Evolutionary conservation across 352 stramenopile genomes (phyloP).

Genomic region (Pythium grandisporangium): DNA sequence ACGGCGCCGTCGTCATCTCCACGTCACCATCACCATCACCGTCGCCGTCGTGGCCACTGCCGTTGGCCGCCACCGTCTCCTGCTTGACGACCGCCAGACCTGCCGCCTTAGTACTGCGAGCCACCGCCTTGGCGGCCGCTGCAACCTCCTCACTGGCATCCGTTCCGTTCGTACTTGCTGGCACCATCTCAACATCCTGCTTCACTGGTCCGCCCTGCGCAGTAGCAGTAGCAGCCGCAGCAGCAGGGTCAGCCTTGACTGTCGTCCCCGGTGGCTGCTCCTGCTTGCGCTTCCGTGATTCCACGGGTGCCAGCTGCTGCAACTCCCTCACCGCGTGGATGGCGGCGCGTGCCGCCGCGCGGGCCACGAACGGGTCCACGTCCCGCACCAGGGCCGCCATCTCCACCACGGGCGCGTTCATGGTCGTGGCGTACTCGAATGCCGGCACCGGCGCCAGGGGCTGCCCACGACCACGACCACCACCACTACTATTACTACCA

Average conservation of each 20-base stretch:
- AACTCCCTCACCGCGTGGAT: conserved; percentile 56
- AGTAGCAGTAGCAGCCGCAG: background rate
- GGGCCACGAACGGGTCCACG: conserved; percentile 61
- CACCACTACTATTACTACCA: too few species aligned
- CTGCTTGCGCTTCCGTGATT: background rate
- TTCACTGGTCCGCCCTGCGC: too few species aligned
- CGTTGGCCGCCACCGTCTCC: conserved; percentile 16
- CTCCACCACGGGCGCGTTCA: conserved; percentile 47
- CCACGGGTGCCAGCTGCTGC: conserved; percentile 26
- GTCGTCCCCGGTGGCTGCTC: background rate
- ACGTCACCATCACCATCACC: too few species aligned
- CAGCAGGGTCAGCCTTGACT: conserved; percentile 1
- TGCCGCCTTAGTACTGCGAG: conserved; percentile 20
- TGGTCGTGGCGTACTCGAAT: conserved; percentile 31
- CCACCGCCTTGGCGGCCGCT: conserved; percentile 26
- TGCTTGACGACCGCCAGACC: conserved; percentile 23
- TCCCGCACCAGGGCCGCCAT: conserved; percentile 41
- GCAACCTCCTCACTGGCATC: conserved; percentile 17
- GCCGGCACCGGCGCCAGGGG: conserved; percentile 15
- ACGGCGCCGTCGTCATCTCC: conserved; percentile 18
- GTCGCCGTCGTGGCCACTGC: too few species aligned
- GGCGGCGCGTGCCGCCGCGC: conserved; percentile 55
- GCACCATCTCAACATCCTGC: too few species aligned
- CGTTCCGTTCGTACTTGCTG: background rate
- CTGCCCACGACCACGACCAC: too few species aligned